These are phyloP conservation scores for Solanum medicagineum DNA, from an alignment of 257 asterid genomes.

Conservation along the genomic window DNA sequence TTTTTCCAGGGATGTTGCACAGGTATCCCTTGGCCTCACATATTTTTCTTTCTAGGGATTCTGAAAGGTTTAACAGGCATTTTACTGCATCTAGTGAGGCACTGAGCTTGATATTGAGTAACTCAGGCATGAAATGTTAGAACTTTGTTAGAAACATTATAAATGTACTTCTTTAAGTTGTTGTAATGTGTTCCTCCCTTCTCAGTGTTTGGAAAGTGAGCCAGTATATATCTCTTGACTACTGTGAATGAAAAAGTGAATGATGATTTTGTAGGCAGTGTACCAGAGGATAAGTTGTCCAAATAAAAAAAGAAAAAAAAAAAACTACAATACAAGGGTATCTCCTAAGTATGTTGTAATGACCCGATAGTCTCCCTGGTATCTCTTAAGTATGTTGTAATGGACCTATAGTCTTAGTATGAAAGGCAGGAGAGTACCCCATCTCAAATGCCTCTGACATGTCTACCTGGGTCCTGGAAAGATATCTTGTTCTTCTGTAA, in stretches of 20 bases:
- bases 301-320: not conserved
- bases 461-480: not conserved
- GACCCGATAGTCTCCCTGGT: not conserved
- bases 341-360: not conserved
- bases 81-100: not conserved
- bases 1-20: conserved; percentile 93
- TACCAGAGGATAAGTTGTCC: not conserved
- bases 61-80: not conserved
- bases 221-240: not conserved
- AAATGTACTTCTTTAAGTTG: not conserved
- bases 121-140: not conserved
- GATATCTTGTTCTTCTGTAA: not conserved
- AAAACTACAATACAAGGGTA: not conserved
- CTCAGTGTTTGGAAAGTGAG: not conserved
- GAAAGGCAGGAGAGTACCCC: not conserved
- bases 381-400: not conserved
- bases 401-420: not conserved
- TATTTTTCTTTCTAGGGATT: not conserved
- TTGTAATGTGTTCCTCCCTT: not conserved
- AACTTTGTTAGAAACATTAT: not conserved
- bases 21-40: conserved; percentile 26
- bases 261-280: not conserved
- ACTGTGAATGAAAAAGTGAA: not conserved
- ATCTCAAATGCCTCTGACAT: not conserved
- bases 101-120: not conserved